phyloP scores from a whole-genome alignment of 345 rosid species.

The Lepidium aucheri region DNA sequence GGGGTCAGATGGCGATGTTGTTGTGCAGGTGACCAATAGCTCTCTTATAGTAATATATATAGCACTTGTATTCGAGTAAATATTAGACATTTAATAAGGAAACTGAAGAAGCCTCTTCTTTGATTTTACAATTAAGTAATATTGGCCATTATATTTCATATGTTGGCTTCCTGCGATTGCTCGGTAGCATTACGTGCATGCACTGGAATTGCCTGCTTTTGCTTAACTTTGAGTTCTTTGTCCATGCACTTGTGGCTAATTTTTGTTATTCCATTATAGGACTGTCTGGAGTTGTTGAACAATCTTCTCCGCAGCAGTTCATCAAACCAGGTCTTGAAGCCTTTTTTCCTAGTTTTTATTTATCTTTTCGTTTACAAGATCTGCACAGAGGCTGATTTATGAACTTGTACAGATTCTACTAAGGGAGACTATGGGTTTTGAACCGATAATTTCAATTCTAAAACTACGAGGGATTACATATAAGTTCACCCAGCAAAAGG shows the following conservation, averaged over 20 bases:
- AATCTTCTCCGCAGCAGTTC: conserved; percentile 78
- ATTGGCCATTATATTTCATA: not conserved
- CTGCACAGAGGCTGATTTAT: conserved; percentile 24
- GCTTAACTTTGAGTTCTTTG: not conserved
- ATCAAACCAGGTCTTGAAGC: conserved; percentile 70
- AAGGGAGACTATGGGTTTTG: conserved; percentile 94
- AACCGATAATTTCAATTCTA: conserved; percentile 61
- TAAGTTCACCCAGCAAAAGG: conserved; percentile 96
- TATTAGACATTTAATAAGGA: not conserved
- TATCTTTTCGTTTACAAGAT: not conserved
- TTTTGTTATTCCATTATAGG: conserved; percentile 38
- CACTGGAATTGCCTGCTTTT: conserved; percentile 1
- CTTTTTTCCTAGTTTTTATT: conserved; percentile 1
- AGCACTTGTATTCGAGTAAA: not conserved
- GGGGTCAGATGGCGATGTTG: conserved; percentile 95
- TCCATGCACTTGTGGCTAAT: not conserved
- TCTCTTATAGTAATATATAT: not conserved
- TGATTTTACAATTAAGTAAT: not conserved
- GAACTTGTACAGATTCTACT: conserved; percentile 51
- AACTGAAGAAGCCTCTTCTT: not conserved
- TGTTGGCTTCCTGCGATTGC: not conserved
- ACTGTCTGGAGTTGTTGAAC: conserved; percentile 85
- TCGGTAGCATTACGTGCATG: not conserved
- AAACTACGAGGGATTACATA: conserved; percentile 72
- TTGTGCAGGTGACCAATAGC: conserved; percentile 69